phyloP scores from a whole-genome alignment of 2,329 filamentous ascomycete species.

The Dothideomycetidae sp. region DNA sequence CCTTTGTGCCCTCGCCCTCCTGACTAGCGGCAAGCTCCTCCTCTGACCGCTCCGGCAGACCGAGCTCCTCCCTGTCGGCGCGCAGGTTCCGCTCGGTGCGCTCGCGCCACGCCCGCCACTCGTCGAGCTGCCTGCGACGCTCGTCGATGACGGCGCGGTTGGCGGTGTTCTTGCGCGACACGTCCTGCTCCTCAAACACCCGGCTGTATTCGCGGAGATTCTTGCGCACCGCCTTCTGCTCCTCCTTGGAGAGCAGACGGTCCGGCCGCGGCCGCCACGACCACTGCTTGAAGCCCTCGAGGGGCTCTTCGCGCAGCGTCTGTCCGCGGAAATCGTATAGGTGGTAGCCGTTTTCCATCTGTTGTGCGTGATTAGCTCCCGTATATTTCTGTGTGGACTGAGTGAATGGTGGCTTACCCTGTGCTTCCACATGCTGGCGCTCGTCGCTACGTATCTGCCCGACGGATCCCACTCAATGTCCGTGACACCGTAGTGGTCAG shows the following conservation, averaged over 20 bases:
- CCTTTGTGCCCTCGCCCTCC: slow-evolving; percentile 38
- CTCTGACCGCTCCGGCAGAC: slow-evolving; percentile 51
- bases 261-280: slow-evolving; percentile 83
- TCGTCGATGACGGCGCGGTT: slow-evolving; percentile 88
- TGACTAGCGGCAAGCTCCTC: slow-evolving; percentile 45
- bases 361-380: too few relatives aligned
- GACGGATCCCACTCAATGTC: slow-evolving; percentile 98
- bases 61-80: slow-evolving; percentile 55
- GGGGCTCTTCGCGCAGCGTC: slow-evolving; percentile 72
- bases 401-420: slow-evolving; percentile 57
- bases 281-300: slow-evolving; percentile 98
- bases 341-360: slow-evolving; percentile 99
- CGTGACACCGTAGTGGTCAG: slow-evolving; percentile 93
- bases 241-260: slow-evolving; percentile 86
- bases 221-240: slow-evolving; percentile 96
- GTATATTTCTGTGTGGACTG: slow-evolving; percentile 12
- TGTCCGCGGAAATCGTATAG: slow-evolving; percentile 93
- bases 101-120: slow-evolving; percentile 79
- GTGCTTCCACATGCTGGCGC: slow-evolving; percentile 92
- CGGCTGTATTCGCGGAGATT: slow-evolving; percentile 95
- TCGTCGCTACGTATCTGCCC: slow-evolving; percentile 84
- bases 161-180: slow-evolving; percentile 81
- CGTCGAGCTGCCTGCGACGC: slow-evolving; percentile 64
- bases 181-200: slow-evolving; percentile 88
- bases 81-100: slow-evolving; percentile 55